These are phyloP conservation scores for Cryphonectria carpinicola DNA, from an alignment of 2,329 filamentous ascomycete genomes.

Conservation along the genomic window DNA sequence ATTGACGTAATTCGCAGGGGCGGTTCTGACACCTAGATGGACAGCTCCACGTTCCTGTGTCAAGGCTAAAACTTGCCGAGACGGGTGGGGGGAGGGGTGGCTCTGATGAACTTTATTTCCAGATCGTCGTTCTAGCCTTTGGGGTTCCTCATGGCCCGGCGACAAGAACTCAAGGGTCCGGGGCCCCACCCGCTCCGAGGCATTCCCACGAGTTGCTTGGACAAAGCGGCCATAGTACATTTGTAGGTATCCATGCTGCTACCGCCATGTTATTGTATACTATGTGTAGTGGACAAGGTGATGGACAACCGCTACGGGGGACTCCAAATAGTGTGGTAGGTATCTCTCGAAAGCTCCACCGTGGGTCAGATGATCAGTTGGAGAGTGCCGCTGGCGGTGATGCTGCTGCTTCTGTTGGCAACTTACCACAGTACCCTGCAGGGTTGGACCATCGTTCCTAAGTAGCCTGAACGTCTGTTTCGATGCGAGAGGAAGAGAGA, in stretches of 20 bases:
- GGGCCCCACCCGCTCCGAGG: neutral
- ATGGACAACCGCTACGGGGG: neutral
- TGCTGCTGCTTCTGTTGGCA: slow-evolving; percentile 14
- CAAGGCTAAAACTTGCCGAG: slow-evolving; percentile 22
- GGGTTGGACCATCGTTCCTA: neutral
- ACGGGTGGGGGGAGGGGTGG: neutral
- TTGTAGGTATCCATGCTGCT: neutral
- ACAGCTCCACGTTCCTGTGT: slow-evolving; percentile 19
- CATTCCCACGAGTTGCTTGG: neutral
- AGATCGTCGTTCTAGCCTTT: slow-evolving; percentile 4
- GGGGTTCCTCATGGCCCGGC: neutral
- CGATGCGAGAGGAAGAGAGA: neutral
- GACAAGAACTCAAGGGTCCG: neutral
- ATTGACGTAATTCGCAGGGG: slow-evolving; percentile 19
- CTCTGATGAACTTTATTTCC: slow-evolving; percentile 23
- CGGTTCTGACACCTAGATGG: slow-evolving; percentile 21
- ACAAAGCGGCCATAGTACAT: neutral
- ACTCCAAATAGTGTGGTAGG: neutral
- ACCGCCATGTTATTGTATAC: neutral
- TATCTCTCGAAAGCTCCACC: neutral
- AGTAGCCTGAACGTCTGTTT: slow-evolving; percentile 10
- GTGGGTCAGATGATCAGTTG: slow-evolving; percentile 10
- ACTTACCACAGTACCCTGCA: neutral
- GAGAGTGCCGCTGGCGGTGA: neutral
- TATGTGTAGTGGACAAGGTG: neutral